Evolutionary conservation across 129 eudicot genomes (phyloP), one percentile per base, ranked within the genome.

Genomic region (Arctium lappa): DNA sequence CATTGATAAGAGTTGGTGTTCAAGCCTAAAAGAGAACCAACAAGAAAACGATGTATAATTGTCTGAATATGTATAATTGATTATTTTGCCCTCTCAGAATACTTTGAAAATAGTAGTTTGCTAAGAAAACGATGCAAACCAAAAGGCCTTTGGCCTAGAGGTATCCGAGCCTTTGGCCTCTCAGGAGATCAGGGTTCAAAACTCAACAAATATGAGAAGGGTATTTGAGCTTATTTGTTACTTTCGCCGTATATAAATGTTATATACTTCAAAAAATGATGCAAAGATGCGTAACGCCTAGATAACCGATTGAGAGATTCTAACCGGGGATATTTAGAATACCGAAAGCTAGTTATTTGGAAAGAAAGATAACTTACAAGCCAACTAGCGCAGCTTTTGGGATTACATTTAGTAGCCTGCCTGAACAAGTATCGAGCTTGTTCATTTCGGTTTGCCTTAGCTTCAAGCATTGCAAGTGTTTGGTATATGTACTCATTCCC

Each of bases 341-440:
- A 69, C 40, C 16, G 31, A 74, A 31, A 36, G 42, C 62, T 75
- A 74, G 56, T 30, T 5, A 62, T 12, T 56, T 60, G 74, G 30
- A 13, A 18, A 12, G 81, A 62, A 72, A 56, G 69, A 76, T 60
- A 40, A 88, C 99, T 91, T 89, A 95, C 99, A 73, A 95, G 98
- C 99, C 99, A 95, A 79, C 99, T 93, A 69, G 99, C 97, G 69
- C 99, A 95, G 79, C 99, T 95, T 82, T 88, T 93, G 31, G 95
- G 93, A 79, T 95, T 95, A 80, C 93, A 93, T 76, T 90, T 91
- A 33, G 97, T 93, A 29, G 99, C 99, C 85, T 93, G 95, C 86
- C 87, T 89, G 87, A 95, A 95, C 79, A 95, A 89, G 87, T 90
- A 93, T 10, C 96, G 87, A 4, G 98, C 98, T 83, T 90, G 91